These are phyloP conservation scores for Picocystis sp. DNA, from an alignment of 163 green algal species.

Conservation along the genomic window DNA sequence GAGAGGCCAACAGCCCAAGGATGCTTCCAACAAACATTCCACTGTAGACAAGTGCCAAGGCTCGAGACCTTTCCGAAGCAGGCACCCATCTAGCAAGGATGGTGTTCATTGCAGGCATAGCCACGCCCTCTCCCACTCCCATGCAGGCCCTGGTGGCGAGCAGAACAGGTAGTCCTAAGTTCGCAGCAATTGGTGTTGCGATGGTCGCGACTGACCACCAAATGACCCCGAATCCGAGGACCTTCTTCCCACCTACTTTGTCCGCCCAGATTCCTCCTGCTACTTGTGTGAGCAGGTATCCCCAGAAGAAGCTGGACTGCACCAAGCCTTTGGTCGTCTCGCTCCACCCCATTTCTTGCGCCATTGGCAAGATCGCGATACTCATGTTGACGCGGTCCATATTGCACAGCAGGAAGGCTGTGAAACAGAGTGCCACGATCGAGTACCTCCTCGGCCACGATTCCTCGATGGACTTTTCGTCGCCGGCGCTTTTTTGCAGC, in stretches of 20 bases:
- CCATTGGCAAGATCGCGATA: constrained; percentile 65
- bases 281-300: constrained; percentile 49
- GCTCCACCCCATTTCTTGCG: constrained; percentile 45
- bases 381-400: constrained; percentile 79
- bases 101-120: constrained; percentile 42
- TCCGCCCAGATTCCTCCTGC: constrained; percentile 32
- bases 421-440: constrained; percentile 67
- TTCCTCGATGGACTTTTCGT: not conserved
- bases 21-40: constrained; percentile 34
- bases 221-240: constrained; percentile 35
- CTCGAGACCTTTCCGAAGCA: constrained; percentile 14
- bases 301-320: constrained; percentile 27
- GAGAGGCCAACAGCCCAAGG: constrained; percentile 30
- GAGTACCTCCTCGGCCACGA: constrained; percentile 40
- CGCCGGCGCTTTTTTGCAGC: too few relatives aligned
- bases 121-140: constrained; percentile 44
- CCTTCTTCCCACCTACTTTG: constrained; percentile 22
- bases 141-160: constrained; percentile 25
- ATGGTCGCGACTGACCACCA: constrained; percentile 46
- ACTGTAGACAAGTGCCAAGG: constrained; percentile 35
- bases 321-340: constrained; percentile 34
- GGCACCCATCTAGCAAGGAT: constrained; percentile 29
- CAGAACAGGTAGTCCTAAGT: constrained; percentile 1
- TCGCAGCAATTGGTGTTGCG: constrained; percentile 29
- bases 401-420: constrained; percentile 82